These are phyloP conservation scores for Daldinia sp. DNA, from an alignment of 2,329 filamentous ascomycete genomes.

Conservation along the genomic window DNA sequence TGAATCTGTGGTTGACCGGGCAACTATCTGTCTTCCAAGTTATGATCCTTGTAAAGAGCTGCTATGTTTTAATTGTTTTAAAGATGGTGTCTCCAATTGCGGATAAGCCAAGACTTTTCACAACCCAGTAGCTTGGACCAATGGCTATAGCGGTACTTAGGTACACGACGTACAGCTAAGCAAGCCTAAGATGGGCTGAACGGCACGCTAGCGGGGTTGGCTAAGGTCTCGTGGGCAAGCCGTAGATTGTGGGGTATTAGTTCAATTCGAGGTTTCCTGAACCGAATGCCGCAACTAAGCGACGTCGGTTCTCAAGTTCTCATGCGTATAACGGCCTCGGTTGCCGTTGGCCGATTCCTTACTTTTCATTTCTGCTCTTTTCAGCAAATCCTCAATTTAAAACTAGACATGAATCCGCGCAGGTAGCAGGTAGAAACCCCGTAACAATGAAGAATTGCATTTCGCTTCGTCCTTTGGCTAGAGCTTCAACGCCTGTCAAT, in stretches of 20 bases:
- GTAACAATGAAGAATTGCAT: constrained; percentile 45
- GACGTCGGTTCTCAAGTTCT: constrained; percentile 24
- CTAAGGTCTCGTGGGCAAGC: not conserved
- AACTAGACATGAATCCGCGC: constrained; percentile 33
- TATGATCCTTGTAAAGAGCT: constrained; percentile 22
- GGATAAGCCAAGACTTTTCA: not conserved
- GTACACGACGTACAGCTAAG: not conserved
- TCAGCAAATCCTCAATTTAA: constrained; percentile 20
- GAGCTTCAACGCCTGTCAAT: constrained; percentile 36
- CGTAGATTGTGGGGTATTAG: constrained; percentile 5
- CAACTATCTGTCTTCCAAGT: constrained; percentile 54
- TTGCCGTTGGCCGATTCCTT: constrained; percentile 33
- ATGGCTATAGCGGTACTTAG: not conserved
- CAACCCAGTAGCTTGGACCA: constrained; percentile 1
- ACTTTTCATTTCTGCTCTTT: constrained; percentile 14
- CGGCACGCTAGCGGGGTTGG: not conserved
- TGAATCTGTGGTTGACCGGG: constrained; percentile 53
- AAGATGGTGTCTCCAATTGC: constrained; percentile 2
- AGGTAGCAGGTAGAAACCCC: constrained; percentile 14
- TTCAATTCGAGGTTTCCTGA: constrained; percentile 15
- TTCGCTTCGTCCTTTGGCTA: constrained; percentile 43
- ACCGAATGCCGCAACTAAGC: constrained; percentile 50
- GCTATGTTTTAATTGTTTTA: not conserved
- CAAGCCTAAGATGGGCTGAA: not conserved
- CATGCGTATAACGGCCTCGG: constrained; percentile 37